phyloP scores from a whole-genome alignment of 2,329 filamentous ascomycete genomes.

The Pseudovirgaria hyperparasitica region DNA sequence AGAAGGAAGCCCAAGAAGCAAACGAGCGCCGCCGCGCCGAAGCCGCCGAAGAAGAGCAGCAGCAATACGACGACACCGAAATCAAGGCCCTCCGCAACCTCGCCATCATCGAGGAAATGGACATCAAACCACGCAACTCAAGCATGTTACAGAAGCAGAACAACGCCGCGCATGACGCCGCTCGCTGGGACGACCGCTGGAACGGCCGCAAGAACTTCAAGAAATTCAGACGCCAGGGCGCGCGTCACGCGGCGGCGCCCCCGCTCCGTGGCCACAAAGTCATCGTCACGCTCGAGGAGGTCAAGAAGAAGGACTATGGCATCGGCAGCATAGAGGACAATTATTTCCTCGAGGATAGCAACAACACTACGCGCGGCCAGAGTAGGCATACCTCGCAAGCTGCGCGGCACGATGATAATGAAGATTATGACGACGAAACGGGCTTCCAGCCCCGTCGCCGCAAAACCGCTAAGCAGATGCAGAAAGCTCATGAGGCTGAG shows the following conservation, averaged over 20 bases:
- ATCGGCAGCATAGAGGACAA: constrained; percentile 65
- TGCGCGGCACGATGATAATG: constrained; percentile 19
- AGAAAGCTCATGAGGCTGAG: not conserved
- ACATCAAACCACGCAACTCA: constrained; percentile 36
- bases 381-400: constrained; percentile 6
- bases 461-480: constrained; percentile 4
- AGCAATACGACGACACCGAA: constrained; percentile 54
- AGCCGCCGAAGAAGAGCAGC: constrained; percentile 39
- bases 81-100: constrained; percentile 60
- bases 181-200: constrained; percentile 78
- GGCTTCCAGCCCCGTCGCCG: constrained; percentile 1
- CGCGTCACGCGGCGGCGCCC: constrained; percentile 21
- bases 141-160: constrained; percentile 11
- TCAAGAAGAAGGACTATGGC: constrained; percentile 57
- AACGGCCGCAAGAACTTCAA: constrained; percentile 96
- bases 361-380: constrained; percentile 10
- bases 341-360: constrained; percentile 52
- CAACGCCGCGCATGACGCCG: constrained; percentile 31
- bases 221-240: constrained; percentile 50
- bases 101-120: constrained; percentile 65
- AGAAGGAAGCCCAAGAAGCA: too few species aligned
- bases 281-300: constrained; percentile 61
- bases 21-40: constrained; percentile 33
- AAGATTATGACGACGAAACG: constrained; percentile 16
- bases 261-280: constrained; percentile 38